Base-by-base conservation (phyloP, 2,329 filamentous ascomycete species). In the Clonostachys rosea region DNA sequence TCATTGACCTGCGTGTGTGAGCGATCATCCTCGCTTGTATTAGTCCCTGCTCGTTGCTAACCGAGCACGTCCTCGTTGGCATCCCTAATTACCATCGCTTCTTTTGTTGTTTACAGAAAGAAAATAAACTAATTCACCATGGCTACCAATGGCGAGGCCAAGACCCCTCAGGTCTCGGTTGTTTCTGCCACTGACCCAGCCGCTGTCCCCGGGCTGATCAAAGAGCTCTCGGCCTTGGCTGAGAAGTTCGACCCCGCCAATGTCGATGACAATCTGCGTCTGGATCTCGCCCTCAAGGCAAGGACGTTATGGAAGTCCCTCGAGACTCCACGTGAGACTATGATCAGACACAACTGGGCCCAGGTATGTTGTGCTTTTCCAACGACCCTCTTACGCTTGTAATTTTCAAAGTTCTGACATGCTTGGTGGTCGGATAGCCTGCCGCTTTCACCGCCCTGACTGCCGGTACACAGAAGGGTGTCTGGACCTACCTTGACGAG, bases 291-390 rank as follows among this genome's bases (percentile, higher is more conserved):
- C 13, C 50, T 58, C 2, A 61, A 65, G 47, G 67, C 68, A 2
- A 60, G 64, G n/a, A 50, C 54, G 1, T 47, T 61, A 2, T 53
- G 63, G 34, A 57, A 60, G 30, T 62, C 68, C 0, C 57, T 72
- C 0, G 71, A 76, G 52, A 74, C 69, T 1, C 73, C 73, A 0
- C 62, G 71, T 7, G 73, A 77, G 56, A 70, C 71, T 0, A 73
- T 75, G 62, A 63, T 75, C 46, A 62, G 68, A 47, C 70, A 75
- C 41, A 62, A 57, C 50, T 76, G 72, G 69, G 69, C 68, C 0
- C 63, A 75, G 62, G 64, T 63, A 53, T 48, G 55, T 6, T 9
- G 3, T 49, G 45, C 9, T 14, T 14, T n/a, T 39, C 17, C 20
- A 14, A 18, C 11, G 6, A n/a, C 18, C n/a, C 17, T 9, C 40